A percentile compares a stretch with the other conserved stretches of the same genome.
Conservation (phyloP, 23 red algal genomes). For the Chondrus crispus region DNA sequence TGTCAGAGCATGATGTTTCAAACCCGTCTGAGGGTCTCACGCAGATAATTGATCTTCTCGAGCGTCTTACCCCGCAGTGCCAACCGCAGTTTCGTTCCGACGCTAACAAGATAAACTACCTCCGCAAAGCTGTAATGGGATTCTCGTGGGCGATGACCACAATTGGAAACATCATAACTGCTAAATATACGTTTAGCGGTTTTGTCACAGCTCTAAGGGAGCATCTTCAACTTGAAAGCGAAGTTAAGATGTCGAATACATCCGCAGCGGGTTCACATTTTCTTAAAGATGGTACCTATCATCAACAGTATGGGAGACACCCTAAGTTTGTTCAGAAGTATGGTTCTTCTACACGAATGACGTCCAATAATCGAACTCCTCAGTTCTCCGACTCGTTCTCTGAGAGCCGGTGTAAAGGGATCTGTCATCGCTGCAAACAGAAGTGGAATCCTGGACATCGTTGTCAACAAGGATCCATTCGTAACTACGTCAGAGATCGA, state of each 20-base stretch:
- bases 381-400: background rate
- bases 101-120: slow-evolving; percentile 7
- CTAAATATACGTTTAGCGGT: background rate
- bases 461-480: background rate
- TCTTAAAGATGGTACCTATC: background rate
- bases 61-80: slow-evolving; percentile 17
- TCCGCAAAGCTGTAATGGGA: background rate
- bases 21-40: background rate
- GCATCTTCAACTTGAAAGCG: slow-evolving; percentile 1
- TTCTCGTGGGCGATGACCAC: slow-evolving; percentile 18
- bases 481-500: background rate
- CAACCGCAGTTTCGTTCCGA: background rate
- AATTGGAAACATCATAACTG: slow-evolving; percentile 8
- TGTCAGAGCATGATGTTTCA: slow-evolving; percentile 32
- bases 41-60: background rate
- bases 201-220: slow-evolving; percentile 27
- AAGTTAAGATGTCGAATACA: background rate
- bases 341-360: background rate
- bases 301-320: background rate
- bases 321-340: background rate
- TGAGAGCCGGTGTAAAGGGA: background rate
- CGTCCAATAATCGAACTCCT: background rate
- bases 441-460: background rate
- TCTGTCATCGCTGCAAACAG: background rate
- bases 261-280: too few relatives aligned